Conservation (phyloP, 805 yeast genomes). For the Candida pseudofarinosa region DNA sequence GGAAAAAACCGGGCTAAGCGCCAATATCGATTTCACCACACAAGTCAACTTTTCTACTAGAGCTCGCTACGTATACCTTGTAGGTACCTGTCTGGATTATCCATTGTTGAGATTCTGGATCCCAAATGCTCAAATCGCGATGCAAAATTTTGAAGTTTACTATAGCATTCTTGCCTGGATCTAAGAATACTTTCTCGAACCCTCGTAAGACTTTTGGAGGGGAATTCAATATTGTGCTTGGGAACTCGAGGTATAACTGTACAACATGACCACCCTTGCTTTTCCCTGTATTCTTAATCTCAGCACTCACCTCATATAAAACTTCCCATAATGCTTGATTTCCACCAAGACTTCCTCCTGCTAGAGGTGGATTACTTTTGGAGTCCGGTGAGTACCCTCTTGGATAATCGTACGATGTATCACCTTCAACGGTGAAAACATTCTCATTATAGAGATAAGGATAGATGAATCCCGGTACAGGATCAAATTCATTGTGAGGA, state of each 20-base stretch:
- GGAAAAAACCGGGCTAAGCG: conserved; percentile 5
- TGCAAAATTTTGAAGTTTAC: conserved; percentile 44
- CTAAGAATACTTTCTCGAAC: conserved; percentile 49
- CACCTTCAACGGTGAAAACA: conserved; percentile 30
- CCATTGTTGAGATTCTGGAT: conserved; percentile 53
- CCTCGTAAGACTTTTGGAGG: conserved; percentile 55
- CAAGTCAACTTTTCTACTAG: conserved; percentile 44
- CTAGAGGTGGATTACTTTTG: conserved; percentile 32
- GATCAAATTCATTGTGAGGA: conserved; percentile 49
- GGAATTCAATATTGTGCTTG: conserved; percentile 43
- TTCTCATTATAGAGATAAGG: conserved; percentile 45
- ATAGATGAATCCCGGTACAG: conserved; percentile 54
- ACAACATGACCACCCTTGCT: conserved; percentile 46
- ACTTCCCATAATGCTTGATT: conserved; percentile 58
- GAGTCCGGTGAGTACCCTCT: conserved; percentile 33
- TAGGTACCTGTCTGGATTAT: conserved; percentile 53
- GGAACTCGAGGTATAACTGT: conserved; percentile 52
- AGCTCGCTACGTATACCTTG: conserved; percentile 47
- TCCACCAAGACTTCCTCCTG: conserved; percentile 56
- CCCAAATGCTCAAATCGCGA: conserved; percentile 58
- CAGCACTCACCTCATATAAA: conserved; percentile 42
- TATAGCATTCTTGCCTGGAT: conserved; percentile 34
- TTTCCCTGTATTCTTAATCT: conserved; percentile 46
- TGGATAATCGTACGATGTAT: conserved; percentile 36
- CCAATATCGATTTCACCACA: conserved; percentile 44